Evolutionary conservation across 2,329 filamentous ascomycete genomes (phyloP), one percentile per base, ranked within the genome.

Genomic region (Colletotrichum noveboracense): DNA sequence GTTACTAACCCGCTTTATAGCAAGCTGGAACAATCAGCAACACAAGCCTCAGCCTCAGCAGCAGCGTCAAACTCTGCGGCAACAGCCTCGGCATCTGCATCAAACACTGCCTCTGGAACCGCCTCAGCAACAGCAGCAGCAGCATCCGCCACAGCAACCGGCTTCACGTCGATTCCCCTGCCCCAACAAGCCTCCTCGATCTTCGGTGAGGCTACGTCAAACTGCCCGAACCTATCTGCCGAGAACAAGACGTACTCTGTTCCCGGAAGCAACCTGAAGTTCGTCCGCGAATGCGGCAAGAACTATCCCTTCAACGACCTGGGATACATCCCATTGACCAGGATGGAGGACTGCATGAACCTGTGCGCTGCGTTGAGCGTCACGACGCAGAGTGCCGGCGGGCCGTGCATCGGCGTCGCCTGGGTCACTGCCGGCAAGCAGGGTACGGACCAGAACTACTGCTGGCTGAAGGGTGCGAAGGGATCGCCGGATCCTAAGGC

Each of bases 331-430:
- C 79, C 79, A 34, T 66, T 78, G 64, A 36, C 76, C 6, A 67
- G 69, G 28, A 80, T 80, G 77, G 66, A 64, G 18, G 79, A 80
- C 70, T 80, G 79, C 75, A 69, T 80, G 13, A 64, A 68, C 38
- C 74, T 80, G 24, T 80, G 79, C 62, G 79, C 78, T 9, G 75
- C 78, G 28, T 77, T 79, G 14, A 74, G 78, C 75, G 52, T 78
- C 6, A 77, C 76, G 43, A 78, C 77, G 2, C 78, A 77, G 58
- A 77, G 77, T 26, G 55, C 71, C 2, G 21, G 62, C 14, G 79
- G 78, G 3, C 67, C 24, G 2, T 80, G 79, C 36, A 32, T 71
- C n/a, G 79, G 78, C 16, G 79, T 78, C 52, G 70, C 71, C 14
- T 80, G 79, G 79, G 74, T 79, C 5, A 79, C 74, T 24, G 74